Evolutionary conservation across 805 yeast species (phyloP), one percentile per base, ranked within the genome.

Genomic region (Spathaspora passalidarum): DNA sequence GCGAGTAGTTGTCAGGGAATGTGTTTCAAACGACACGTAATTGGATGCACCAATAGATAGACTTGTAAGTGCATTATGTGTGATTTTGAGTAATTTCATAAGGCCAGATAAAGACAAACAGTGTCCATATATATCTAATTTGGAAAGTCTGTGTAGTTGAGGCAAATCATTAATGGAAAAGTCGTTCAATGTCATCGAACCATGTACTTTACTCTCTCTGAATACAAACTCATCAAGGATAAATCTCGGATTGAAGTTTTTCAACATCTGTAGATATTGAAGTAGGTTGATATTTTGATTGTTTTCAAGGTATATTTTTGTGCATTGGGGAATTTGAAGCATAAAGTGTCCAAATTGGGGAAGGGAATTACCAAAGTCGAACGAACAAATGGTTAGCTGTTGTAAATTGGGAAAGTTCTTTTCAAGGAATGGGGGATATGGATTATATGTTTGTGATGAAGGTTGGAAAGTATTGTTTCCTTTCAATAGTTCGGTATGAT

Each of bases 101-200:
- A 73, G 63, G 38, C 69, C 72, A 32, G 66, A 70, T 42, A 53
- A 69, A 20, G 75, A 68, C 32, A 73, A 62, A 36, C 72, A 72
- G 42, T 70, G 65, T 36, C 62, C 63, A 38, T 70, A 72, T 40
- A 76, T 66, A 38, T 62, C 77, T n/a, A 71, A 57, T 4, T 51
- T 49, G 3, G 44, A 20, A n/a, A 72, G 48, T 4, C 43, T 36
- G 16, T 49, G 40, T 7, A 70, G 46, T 40, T 61, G 64, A 1
- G 46, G 49, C 11, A 69, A 53, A 38, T 63, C 67, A 4, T 42
- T 40, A 0, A 50, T 38, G 7, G 44, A 39, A 38, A 69, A 56
- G 38, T 68, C 69, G 23, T 54, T 55, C 29, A 71, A 46, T 35
- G 59, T 60, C 7, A 58, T 52, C 3, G 63, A 54, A 2, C 52